Base-by-base conservation (phyloP, 108 stramenopile genomes). In the Fragilaria radians region DNA sequence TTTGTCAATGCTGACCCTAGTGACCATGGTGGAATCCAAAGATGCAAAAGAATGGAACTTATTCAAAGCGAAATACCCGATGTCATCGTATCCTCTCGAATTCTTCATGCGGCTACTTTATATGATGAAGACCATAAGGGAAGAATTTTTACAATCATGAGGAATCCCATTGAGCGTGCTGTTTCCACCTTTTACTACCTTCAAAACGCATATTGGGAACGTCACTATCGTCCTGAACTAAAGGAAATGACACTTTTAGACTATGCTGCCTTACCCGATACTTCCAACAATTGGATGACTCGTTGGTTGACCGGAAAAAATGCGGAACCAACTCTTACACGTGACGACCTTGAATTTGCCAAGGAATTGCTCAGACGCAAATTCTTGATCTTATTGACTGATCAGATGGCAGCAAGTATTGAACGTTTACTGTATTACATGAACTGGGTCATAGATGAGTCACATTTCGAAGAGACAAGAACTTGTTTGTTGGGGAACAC, bases 1-100 rank as follows among this genome's bases (percentile, higher is more conserved):
- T 60, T 70, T 28, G 77, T 78, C 2, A 78, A 78, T 54, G 66
- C 69, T 25, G 77, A 78, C 46, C 72, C 77, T 1, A 62, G 62
- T 2, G 65, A 70, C 29, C 55, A 65, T 47, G 49, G 52, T 2
- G 77, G 77, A 17, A 78, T 78, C 30, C 28, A 66, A 31, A 57
- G 65, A 23, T 67, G 67, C 48, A 57, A 54, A 34, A 53, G 65
- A 18, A 48, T 78, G 52, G 49, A 64, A 0, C 36, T 78, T 48
- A 63, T 72, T 4, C 46, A 66, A 42, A 52, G 48, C 27, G 64
- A 58, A 21, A 66, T 51, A 2, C 48, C 67, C 1, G 77, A 78
- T 67, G 59, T 78, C 54, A 77, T 77, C 28, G 71, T 77, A 47
- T 71, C 76, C 53, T 66, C 68, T 21, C 67, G 63, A 19, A 48